Conservation (phyloP, 2,329 filamentous ascomycete genomes). For the Tolypocladium pustulatum region DNA sequence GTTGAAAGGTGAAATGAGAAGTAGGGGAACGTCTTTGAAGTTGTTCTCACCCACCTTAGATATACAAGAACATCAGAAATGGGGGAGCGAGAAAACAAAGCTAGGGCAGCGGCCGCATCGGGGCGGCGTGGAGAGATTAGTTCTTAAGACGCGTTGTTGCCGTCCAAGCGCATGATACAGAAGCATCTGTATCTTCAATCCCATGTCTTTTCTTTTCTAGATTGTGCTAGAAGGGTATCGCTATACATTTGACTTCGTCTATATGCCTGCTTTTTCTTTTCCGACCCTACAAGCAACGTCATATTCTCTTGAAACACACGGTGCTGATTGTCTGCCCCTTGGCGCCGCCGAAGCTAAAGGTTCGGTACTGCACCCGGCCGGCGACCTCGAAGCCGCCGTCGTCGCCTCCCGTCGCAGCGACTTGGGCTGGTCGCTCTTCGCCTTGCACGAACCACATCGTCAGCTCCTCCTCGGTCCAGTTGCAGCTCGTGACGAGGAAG, state of each 20-base stretch:
- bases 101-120: neutral
- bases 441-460: conserved; percentile 58
- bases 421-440: neutral
- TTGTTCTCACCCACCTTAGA: neutral
- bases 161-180: neutral
- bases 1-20: neutral
- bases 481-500: conserved; percentile 87
- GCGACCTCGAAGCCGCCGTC: conserved; percentile 44
- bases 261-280: neutral
- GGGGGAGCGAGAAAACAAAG: too few species aligned
- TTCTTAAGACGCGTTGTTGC: neutral
- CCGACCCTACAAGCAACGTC: neutral
- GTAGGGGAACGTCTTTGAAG: neutral
- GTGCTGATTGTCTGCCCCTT: conserved; percentile 86
- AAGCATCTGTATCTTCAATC: neutral
- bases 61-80: neutral
- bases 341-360: conserved; percentile 80
- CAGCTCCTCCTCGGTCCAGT: conserved; percentile 92
- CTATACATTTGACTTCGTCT: neutral
- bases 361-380: conserved; percentile 67
- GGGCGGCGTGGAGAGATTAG: neutral
- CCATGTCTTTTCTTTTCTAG: neutral
- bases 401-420: conserved; percentile 8
- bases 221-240: neutral
- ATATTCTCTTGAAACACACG: conserved; percentile 59